Evolutionary conservation across 1,139 yeast genomes (phyloP), one percentile per base, ranked within the genome.

Genomic region (Scheffersomyces titani): DNA sequence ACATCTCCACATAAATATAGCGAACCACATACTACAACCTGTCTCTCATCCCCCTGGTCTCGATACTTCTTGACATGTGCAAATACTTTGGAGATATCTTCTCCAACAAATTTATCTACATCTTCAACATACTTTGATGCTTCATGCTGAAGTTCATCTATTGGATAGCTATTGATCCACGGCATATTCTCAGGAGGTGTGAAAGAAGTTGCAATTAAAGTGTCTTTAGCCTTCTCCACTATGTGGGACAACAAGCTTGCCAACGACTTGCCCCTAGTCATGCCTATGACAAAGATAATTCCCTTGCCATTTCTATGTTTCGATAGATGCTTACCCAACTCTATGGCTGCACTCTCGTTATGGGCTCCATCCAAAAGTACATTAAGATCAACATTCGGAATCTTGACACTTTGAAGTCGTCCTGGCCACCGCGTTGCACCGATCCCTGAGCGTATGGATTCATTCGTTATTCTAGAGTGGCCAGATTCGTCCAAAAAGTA

Each of bases 341-440:
- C 92, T 24, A 75, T 71, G 0, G 97, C 96, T 0, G 98, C 97
- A 61, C 88, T 86, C 19, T 85, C 86, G 67, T 94, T 94, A 69
- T 94, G 99, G 0, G 98, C 98, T 1, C 99, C 99, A 71, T 94
- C 99, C 1, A 92, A 64, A 6, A 92, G 70, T 0, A 88, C 73
- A 0, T 74, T 70, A 1, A 80, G 45, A 3, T 62, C 62, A 1
- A 68, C 55, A 2, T 62, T 67, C 5, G 70, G 67, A 44, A 71
- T 70, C 2, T 62, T 57, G 2, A 86, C 53, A 0, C 65, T 51
- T 61, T 89, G 93, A 48, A 89, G 70, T 62, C 93, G 72, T 1
- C 89, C 89, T 3, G 89, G 87, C 91, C 92, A 86, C 44, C 67
- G 62, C 0, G 86, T 85, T 0, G 64, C 58, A 2, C 66, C 51